Percentiles rank a stretch among this genome's conserved stretches.
Evolutionary conservation across 140 eudicot genomes (phyloP).

Genomic region (Senecio squalidus): DNA sequence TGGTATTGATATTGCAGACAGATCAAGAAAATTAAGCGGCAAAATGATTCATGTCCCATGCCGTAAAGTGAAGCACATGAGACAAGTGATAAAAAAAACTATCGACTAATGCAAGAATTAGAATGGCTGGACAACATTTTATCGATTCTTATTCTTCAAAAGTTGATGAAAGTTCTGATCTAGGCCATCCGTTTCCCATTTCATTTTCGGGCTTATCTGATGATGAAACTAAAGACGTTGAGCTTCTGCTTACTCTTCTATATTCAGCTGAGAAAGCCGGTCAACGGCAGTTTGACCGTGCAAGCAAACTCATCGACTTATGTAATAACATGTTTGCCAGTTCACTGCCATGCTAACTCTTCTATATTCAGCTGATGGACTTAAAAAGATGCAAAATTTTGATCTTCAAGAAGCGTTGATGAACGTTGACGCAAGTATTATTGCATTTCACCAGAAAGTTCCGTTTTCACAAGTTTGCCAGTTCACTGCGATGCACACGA

Average conservation of each 20-base stretch:
- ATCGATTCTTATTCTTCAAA: slow-evolving; percentile 22
- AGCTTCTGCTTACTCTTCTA: slow-evolving; percentile 34
- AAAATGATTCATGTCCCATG: not conserved
- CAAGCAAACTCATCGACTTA: slow-evolving; percentile 28
- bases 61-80: not conserved
- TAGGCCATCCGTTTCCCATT: not conserved
- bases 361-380: not conserved
- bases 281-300: slow-evolving; percentile 24
- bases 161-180: slow-evolving; percentile 8
- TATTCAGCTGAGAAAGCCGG: slow-evolving; percentile 43
- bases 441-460: slow-evolving; percentile 20
- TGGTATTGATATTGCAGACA: slow-evolving; percentile 19
- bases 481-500: slow-evolving; percentile 30
- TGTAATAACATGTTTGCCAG: slow-evolving; percentile 20
- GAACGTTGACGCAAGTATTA: not conserved
- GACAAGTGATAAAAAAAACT: not conserved
- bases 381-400: slow-evolving; percentile 2
- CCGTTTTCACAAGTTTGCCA: slow-evolving; percentile 25
- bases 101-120: slow-evolving; percentile 25
- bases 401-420: slow-evolving; percentile 15
- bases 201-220: slow-evolving; percentile 19
- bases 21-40: slow-evolving; percentile 12
- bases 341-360: slow-evolving; percentile 21
- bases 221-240: slow-evolving; percentile 31
- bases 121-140: slow-evolving; percentile 26